Percentiles rank a stretch among this genome's conserved stretches.
Evolutionary conservation across 2,329 filamentous ascomycete genomes (phyloP).

Genomic region (Aureobasidium sp.): DNA sequence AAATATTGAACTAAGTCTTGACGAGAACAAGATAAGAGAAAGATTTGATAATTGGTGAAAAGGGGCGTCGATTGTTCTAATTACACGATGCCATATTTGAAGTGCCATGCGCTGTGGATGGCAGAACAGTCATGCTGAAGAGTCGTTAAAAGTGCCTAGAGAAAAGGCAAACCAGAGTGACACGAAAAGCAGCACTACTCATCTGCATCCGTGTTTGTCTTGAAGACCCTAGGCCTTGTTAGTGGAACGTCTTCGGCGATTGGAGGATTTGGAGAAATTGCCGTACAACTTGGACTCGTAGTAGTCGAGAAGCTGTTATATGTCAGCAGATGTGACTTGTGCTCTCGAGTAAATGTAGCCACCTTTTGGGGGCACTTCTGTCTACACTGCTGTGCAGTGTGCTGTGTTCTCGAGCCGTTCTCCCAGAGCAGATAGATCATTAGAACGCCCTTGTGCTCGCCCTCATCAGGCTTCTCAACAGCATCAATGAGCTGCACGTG

Average conservation of each 20-base stretch:
- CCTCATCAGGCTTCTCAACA: constrained; percentile 50
- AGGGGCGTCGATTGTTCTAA: background rate
- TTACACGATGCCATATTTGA: background rate
- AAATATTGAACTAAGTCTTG: background rate
- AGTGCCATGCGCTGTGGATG: background rate
- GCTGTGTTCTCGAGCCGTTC: constrained; percentile 64
- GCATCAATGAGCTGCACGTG: constrained; percentile 63
- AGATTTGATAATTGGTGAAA: background rate
- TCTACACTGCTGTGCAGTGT: constrained; percentile 60
- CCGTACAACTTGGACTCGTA: constrained; percentile 4
- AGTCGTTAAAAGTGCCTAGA: background rate
- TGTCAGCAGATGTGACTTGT: background rate
- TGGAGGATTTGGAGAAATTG: background rate
- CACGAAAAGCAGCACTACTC: background rate
- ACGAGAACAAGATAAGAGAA: background rate
- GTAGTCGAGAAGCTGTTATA: constrained; percentile 5
- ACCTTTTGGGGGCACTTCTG: constrained; percentile 73
- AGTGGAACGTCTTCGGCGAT: constrained; percentile 9
- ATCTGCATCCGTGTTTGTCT: background rate
- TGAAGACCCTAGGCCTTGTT: constrained; percentile 10
- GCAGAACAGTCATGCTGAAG: background rate
- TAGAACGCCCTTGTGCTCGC: constrained; percentile 33
- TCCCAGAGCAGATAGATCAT: constrained; percentile 68
- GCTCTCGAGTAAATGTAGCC: background rate
- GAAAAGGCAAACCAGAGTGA: background rate